Conservation (phyloP, 768 basidiomycete genomes). For the Glaciozyma martinii region DNA sequence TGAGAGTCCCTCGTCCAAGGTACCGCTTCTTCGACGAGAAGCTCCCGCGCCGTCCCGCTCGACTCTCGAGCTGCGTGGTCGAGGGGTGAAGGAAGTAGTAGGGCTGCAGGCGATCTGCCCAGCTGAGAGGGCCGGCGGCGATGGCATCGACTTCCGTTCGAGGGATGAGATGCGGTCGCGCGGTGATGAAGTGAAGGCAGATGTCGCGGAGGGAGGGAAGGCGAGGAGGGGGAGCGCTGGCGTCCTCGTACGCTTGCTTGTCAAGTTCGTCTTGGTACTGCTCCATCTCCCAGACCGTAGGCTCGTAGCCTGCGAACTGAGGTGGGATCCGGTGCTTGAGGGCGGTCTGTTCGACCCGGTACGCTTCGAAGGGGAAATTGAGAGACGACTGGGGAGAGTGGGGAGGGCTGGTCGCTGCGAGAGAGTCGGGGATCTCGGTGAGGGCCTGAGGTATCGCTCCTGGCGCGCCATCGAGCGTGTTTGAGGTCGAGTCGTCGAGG, state of each 20-base stretch:
- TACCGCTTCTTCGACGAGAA: slow-evolving; percentile 26
- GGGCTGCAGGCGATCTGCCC: slow-evolving; percentile 2
- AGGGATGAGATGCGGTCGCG: slow-evolving; percentile 3
- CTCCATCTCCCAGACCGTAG: neutral
- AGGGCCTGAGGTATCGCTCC: slow-evolving; percentile 4
- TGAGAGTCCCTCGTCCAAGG: slow-evolving; percentile 36
- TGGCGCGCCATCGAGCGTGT: slow-evolving; percentile 25
- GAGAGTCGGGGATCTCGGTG: slow-evolving; percentile 3
- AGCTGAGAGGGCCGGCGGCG: neutral
- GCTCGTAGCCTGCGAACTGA: neutral
- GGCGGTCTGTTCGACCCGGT: neutral
- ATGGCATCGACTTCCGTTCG: neutral
- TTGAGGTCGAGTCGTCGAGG: slow-evolving; percentile 17
- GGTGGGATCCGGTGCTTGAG: neutral
- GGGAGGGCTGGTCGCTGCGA: slow-evolving; percentile 3
- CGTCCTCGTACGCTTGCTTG: neutral
- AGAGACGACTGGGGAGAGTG: too few relatives aligned
- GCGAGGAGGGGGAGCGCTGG: neutral
- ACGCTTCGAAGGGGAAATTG: slow-evolving; percentile 1
- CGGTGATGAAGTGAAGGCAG: neutral
- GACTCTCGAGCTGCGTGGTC: slow-evolving; percentile 19
- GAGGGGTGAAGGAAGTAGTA: slow-evolving; percentile 21
- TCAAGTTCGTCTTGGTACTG: neutral
- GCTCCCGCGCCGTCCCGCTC: slow-evolving; percentile 12
- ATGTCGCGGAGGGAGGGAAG: slow-evolving; percentile 16